These are phyloP conservation scores for Pseudoneurospora amorphoporcata DNA, from an alignment of 495 filamentous ascomycete species.

Conservation along the genomic window DNA sequence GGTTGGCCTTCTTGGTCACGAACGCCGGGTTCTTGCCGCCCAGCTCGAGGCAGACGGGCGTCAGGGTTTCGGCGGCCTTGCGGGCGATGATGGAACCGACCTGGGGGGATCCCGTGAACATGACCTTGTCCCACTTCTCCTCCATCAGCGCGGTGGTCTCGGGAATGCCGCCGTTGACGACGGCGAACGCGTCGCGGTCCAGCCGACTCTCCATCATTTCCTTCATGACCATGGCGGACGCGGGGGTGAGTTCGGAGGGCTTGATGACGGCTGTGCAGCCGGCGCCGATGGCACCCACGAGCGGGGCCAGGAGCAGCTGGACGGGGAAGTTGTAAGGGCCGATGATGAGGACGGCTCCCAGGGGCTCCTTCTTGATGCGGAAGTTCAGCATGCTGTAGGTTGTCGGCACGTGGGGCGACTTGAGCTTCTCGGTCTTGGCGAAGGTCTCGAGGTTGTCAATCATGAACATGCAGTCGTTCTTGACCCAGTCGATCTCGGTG, in stretches of 20 bases:
- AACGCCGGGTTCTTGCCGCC: conserved; percentile 89
- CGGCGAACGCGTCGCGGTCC: conserved; percentile 64
- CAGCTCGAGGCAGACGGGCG: conserved; percentile 79
- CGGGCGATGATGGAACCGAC: conserved; percentile 85
- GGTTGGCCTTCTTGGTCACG: conserved; percentile 69
- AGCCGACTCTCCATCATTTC: conserved; percentile 62
- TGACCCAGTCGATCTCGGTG: conserved; percentile 61
- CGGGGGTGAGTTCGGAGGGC: conserved; percentile 72
- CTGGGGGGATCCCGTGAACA: conserved; percentile 72
- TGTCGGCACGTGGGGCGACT: conserved; percentile 50
- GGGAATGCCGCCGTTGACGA: conserved; percentile 70
- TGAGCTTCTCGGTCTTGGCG: conserved; percentile 67
- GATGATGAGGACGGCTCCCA: conserved; percentile 77
- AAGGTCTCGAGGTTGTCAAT: conserved; percentile 67
- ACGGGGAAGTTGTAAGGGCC: conserved; percentile 91
- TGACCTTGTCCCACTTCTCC: conserved; percentile 94
- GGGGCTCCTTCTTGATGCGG: conserved; percentile 76
- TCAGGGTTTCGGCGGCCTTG: conserved; percentile 85
- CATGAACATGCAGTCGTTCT: conserved; percentile 69
- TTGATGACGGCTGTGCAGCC: conserved; percentile 87
- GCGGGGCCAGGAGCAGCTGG: conserved; percentile 63
- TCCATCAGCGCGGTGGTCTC: conserved; percentile 76
- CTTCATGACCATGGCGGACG: conserved; percentile 67
- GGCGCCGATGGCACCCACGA: conserved; percentile 83
- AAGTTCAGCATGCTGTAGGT: conserved; percentile 58